Percentiles rank a stretch among this genome's conserved stretches.
Evolutionary conservation across 1,139 yeast genomes (phyloP).

Genomic region (Starmera stellimalicola): DNA sequence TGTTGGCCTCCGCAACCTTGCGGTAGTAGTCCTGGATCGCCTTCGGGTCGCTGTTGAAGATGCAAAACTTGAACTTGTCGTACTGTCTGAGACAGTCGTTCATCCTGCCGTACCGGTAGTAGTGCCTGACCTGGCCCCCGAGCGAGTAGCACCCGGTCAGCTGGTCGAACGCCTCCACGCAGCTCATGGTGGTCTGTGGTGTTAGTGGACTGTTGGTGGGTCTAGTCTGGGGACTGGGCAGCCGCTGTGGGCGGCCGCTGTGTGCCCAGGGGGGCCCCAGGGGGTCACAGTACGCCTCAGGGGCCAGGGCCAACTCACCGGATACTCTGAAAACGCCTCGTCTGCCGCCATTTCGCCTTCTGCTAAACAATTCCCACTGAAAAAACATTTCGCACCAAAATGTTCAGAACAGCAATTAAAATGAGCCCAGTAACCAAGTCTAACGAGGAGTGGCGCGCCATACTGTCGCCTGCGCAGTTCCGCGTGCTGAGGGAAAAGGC

Average conservation of each 20-base stretch:
- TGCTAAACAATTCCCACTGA: background rate
- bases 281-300: too few species aligned
- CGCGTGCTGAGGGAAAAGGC: constrained; percentile 68
- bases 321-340: background rate
- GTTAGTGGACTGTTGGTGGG: too few species aligned
- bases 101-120: constrained; percentile 74
- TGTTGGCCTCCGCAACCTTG: constrained; percentile 49
- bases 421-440: constrained; percentile 28
- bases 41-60: constrained; percentile 44
- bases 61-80: constrained; percentile 73
- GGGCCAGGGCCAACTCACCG: background rate
- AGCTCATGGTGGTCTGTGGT: constrained; percentile 48
- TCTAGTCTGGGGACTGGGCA: too few species aligned
- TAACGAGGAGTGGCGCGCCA: constrained; percentile 76
- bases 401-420: too few species aligned
- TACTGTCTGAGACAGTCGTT: constrained; percentile 62
- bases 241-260: too few species aligned
- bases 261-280: too few species aligned
- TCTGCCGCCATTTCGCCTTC: background rate
- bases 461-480: constrained; percentile 69
- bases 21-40: constrained; percentile 67
- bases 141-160: constrained; percentile 76
- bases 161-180: constrained; percentile 81
- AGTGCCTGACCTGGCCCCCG: constrained; percentile 80
- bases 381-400: too few species aligned